phyloP scores from a whole-genome alignment of 345 rosid species.

The Jatropha curcas region DNA sequence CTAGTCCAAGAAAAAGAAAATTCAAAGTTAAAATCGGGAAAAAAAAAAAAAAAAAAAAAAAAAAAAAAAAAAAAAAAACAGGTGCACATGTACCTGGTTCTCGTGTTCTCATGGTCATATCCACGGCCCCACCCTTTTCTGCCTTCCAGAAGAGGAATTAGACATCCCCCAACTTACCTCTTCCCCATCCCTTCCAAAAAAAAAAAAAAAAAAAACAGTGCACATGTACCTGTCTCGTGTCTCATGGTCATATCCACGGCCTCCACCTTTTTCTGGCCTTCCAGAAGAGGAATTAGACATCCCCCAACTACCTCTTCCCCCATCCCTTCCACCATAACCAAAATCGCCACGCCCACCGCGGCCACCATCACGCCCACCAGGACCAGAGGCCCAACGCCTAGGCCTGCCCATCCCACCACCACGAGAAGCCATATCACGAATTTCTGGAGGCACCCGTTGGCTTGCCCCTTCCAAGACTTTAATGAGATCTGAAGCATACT shows the following conservation, averaged over 20 bases:
- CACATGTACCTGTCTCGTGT: constrained; percentile 65
- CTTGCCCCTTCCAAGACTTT: constrained; percentile 92
- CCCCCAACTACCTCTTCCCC: constrained; percentile 59
- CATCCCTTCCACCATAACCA: constrained; percentile 55
- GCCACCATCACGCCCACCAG: constrained; percentile 70
- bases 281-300: constrained; percentile 24
- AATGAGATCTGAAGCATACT: constrained; percentile 80
- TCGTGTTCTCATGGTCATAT: constrained; percentile 44
- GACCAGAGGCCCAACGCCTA: constrained; percentile 73
- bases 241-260: constrained; percentile 48
- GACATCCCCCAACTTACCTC: constrained; percentile 49
- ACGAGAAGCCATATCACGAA: constrained; percentile 84
- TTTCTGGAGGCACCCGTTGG: constrained; percentile 80
- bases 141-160: constrained; percentile 24
- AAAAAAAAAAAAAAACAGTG: no score
- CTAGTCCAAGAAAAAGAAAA: no score
- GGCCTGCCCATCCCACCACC: constrained; percentile 71
- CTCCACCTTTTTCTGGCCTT: constrained; percentile 43
- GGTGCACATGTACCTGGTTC: constrained; percentile 57
- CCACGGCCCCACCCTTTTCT: constrained; percentile 53
- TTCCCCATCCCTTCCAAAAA: constrained; percentile 64
- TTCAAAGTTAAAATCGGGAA: background rate
- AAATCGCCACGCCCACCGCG: constrained; percentile 47
- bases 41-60: background rate
- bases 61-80: no score